Evolutionary conservation across 2,329 filamentous ascomycete genomes (phyloP).

Genomic region (Neofusicoccum parvum): DNA sequence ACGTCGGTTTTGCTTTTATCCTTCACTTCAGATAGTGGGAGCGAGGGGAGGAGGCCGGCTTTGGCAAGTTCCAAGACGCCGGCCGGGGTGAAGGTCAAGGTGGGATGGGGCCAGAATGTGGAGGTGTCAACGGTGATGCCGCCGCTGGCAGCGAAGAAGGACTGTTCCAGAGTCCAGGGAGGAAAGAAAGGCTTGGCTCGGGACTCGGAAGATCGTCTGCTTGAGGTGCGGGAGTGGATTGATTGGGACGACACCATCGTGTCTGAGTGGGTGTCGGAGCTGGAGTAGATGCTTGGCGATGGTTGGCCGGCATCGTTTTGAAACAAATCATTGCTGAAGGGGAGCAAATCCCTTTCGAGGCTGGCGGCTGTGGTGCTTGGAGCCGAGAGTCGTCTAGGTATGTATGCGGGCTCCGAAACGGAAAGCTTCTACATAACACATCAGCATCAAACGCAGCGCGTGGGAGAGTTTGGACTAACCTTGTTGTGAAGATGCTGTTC

Average conservation of each 20-base stretch:
- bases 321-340: neutral
- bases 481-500: constrained; percentile 4
- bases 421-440: neutral
- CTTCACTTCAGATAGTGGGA: constrained; percentile 12
- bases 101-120: constrained; percentile 13
- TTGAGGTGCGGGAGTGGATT: neutral
- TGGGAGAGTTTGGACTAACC: neutral
- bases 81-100: constrained; percentile 26
- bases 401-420: neutral
- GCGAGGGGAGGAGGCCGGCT: constrained; percentile 25
- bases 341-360: neutral
- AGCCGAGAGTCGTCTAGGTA: constrained; percentile 1
- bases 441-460: neutral
- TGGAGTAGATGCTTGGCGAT: constrained; percentile 3
- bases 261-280: constrained; percentile 1
- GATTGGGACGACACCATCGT: neutral
- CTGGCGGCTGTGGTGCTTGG: neutral
- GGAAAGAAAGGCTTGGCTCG: neutral
- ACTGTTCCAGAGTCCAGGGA: constrained; percentile 22
- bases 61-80: constrained; percentile 25
- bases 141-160: constrained; percentile 29
- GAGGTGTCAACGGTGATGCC: constrained; percentile 26
- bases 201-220: neutral
- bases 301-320: neutral
- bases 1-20: constrained; percentile 31